Evolutionary conservation across 257 asterid species (phyloP).

Genomic region (Eucommia ulmoides): DNA sequence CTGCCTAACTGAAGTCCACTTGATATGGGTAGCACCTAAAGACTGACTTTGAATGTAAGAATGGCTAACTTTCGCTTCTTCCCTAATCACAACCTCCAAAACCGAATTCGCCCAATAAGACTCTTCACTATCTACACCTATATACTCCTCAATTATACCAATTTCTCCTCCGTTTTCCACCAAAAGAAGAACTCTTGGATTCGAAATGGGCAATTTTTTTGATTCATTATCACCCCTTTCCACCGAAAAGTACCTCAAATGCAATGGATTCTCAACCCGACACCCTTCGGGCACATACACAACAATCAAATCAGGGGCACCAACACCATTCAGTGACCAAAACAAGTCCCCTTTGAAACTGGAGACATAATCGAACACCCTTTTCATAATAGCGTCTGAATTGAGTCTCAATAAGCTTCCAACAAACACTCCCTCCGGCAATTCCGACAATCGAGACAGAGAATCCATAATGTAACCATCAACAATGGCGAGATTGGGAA

Average conservation of each 20-base stretch:
- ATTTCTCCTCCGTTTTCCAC: background rate
- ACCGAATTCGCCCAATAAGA: background rate
- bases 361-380: background rate
- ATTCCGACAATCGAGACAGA: slow-evolving; percentile 28
- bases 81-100: background rate
- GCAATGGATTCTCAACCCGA: background rate
- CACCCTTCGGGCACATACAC: background rate
- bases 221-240: background rate
- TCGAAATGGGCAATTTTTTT: background rate
- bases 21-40: background rate
- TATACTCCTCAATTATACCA: background rate
- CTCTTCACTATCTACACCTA: background rate
- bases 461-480: slow-evolving; percentile 62
- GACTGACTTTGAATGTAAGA: background rate
- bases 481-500: slow-evolving; percentile 40
- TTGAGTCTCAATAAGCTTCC: slow-evolving; percentile 6
- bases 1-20: background rate
- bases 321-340: background rate
- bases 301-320: background rate
- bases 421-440: slow-evolving; percentile 62
- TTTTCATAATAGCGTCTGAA: background rate
- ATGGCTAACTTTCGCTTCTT: background rate
- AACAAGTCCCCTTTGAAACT: background rate
- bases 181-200: background rate
- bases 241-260: background rate